Percentiles rank a stretch among this genome's conserved stretches.
Evolutionary conservation across 371 early-diverging fungal species (phyloP).

Genomic region (Mucor racemosus): DNA sequence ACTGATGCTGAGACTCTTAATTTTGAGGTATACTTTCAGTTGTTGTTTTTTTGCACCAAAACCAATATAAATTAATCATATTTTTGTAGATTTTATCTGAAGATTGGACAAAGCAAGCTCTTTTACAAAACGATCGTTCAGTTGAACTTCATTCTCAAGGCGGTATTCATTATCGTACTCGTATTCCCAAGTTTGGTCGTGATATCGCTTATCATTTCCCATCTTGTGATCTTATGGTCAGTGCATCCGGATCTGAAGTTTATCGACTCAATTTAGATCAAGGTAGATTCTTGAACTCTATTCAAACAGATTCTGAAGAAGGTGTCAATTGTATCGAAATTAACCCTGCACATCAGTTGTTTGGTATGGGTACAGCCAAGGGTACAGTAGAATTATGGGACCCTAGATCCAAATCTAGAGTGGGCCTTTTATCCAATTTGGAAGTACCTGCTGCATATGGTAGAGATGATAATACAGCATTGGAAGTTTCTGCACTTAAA

Average conservation of each 20-base stretch:
- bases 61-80: too few relatives aligned
- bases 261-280: slow-evolving; percentile 95
- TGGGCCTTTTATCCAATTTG: slow-evolving; percentile 67
- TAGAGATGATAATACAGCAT: slow-evolving; percentile 37
- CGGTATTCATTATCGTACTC: slow-evolving; percentile 94
- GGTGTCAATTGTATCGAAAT: slow-evolving; percentile 86
- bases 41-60: background rate
- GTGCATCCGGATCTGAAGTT: slow-evolving; percentile 82
- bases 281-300: slow-evolving; percentile 91
- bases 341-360: slow-evolving; percentile 92
- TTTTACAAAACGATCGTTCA: slow-evolving; percentile 92
- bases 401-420: slow-evolving; percentile 77
- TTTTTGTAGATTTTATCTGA: slow-evolving; percentile 80
- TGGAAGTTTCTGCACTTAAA: slow-evolving; percentile 74
- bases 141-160: slow-evolving; percentile 98
- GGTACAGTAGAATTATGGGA: slow-evolving; percentile 96
- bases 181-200: slow-evolving; percentile 96
- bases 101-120: slow-evolving; percentile 97
- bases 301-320: slow-evolving; percentile 72
- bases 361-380: slow-evolving; percentile 88
- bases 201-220: slow-evolving; percentile 92
- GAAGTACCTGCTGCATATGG: slow-evolving; percentile 56
- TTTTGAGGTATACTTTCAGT: slow-evolving; percentile 63
- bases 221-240: slow-evolving; percentile 90
- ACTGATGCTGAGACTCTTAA: slow-evolving; percentile 93